Conservation (phyloP, 345 rosid genomes). For the Corchorus capsularis region DNA sequence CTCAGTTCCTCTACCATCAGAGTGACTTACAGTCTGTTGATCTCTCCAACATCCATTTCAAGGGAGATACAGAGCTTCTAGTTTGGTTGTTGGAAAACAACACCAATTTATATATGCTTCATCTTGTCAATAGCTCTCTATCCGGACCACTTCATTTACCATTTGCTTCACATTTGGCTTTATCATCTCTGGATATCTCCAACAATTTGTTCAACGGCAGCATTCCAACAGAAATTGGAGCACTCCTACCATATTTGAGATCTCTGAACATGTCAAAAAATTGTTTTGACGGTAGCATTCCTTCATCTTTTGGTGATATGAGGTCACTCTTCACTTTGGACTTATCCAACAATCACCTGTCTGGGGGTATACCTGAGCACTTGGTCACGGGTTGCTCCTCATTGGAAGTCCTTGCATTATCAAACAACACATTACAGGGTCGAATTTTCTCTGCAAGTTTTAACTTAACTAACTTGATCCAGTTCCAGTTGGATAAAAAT, state of each 20-base stretch:
- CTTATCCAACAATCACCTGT: constrained; percentile 24
- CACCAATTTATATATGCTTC: neutral
- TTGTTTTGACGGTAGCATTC: constrained; percentile 20
- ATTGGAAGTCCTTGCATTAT: neutral
- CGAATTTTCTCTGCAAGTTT: neutral
- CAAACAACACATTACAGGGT: constrained; percentile 31
- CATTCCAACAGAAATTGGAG: constrained; percentile 19
- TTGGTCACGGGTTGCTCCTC: neutral
- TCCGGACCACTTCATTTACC: constrained; percentile 12
- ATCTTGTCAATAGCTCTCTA: neutral
- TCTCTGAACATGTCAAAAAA: constrained; percentile 18
- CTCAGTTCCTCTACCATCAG: constrained; percentile 22
- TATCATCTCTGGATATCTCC: neutral
- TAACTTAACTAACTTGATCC: neutral
- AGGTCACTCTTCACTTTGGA: neutral
- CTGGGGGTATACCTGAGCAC: constrained; percentile 16
- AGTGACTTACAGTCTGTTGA: neutral
- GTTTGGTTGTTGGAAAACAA: constrained; percentile 35
- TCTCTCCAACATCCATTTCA: neutral
- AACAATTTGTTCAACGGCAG: neutral
- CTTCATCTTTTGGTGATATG: constrained; percentile 21
- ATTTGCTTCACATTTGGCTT: neutral
- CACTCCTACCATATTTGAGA: neutral
- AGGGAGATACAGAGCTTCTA: constrained; percentile 17
- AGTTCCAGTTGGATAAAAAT: neutral